phyloP scores from a whole-genome alignment of 2,329 filamentous ascomycete genomes.

The Aspergillus phoenicis region DNA sequence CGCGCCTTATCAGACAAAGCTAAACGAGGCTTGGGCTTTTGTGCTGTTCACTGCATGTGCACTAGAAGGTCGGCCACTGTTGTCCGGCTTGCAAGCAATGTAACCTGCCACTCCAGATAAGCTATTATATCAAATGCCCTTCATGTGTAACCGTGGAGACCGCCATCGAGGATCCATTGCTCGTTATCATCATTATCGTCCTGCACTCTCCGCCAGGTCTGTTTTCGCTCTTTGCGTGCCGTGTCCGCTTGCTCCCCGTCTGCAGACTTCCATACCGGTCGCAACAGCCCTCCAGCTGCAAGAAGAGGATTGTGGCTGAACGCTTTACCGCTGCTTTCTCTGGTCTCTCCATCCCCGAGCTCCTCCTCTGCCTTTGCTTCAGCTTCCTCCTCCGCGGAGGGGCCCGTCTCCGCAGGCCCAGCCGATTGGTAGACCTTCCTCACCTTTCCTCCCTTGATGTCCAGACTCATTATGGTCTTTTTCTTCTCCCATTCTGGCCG shows the following conservation, averaged over 20 bases:
- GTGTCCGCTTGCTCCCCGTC: conserved; percentile 29
- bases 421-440: conserved; percentile 56
- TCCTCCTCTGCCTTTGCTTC: conserved; percentile 33
- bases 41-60: no score
- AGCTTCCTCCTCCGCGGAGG: conserved; percentile 23
- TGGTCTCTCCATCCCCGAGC: conserved; percentile 12
- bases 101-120: no score
- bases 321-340: conserved; percentile 30
- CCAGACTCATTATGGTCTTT: conserved; percentile 79
- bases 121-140: background rate
- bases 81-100: no score
- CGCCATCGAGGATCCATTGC: conserved; percentile 51
- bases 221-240: conserved; percentile 37
- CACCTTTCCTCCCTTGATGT: conserved; percentile 75
- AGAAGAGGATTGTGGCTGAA: conserved; percentile 51
- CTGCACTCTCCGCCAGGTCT: conserved; percentile 51
- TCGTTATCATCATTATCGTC: conserved; percentile 52
- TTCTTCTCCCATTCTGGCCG: conserved; percentile 87
- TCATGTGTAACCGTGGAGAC: conserved; percentile 39
- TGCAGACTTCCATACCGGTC: conserved; percentile 48
- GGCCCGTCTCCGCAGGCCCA: conserved; percentile 29
- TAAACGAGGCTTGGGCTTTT: no score
- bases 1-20: background rate
- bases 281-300: conserved; percentile 45
- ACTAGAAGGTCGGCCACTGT: no score